Evolutionary conservation across 805 yeast species (phyloP), one percentile per base, ranked within the genome.

Genomic region (Barnettozyma californica): DNA sequence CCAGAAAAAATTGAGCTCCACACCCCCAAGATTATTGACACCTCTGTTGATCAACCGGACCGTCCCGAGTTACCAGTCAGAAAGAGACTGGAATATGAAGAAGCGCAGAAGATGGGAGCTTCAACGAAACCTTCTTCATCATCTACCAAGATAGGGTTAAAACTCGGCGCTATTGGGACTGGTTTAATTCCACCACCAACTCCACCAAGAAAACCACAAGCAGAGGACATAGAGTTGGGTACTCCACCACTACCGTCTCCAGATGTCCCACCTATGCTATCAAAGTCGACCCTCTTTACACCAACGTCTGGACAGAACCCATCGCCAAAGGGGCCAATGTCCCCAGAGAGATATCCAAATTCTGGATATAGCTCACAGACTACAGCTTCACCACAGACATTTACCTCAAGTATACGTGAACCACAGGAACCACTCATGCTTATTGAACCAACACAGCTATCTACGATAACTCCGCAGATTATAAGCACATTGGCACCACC

Each of bases 401-500:
- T 23, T 34, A 27, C 37, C 11, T 10, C 26, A 20, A 38, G 23
- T n/a, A 16, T 21, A 20, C 34, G 16, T 4, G 20, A 21, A 18
- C 20, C 33, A 5, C 43, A 31, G 19, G 50, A 47, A 5, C 34
- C 71, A 8, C 68, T 75, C 2, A 63, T 82, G 31, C 79, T 81
- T 55, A 74, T 82, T 14, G 78, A 80, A 55, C 87, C 87, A 0
- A 74, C 70, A 18, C 84, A 81, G 21, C 70, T 81, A 50, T 68
- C 70, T 16, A 77, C 83, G 0, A 70, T 82, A 16, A 63, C 65
- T 34, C 69, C 83, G 4, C 68, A 67, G 14, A 69, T 81, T 2
- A 61, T 75, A 9, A 77, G 82, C 52, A 78, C 84, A 0, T 64
- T 80, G 18, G 66, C 68, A 4, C 61, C 63, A n/a, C 70, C 64